phyloP scores from a whole-genome alignment of 106 monocot genomes.

The Ottelia alismoides region DNA sequence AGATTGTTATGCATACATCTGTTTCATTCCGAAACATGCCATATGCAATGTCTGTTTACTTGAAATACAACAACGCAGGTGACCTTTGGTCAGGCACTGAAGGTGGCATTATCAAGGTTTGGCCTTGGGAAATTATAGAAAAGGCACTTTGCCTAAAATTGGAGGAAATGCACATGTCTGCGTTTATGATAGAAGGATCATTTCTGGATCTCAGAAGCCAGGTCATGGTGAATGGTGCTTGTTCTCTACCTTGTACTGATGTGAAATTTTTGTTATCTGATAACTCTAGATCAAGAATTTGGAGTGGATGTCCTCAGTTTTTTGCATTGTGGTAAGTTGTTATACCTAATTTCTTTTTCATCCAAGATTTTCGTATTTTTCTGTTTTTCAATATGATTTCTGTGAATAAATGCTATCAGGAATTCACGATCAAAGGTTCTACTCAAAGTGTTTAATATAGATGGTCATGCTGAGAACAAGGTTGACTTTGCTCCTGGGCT shows the following conservation, averaged over 20 bases:
- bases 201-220: constrained; percentile 61
- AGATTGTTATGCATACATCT: too few relatives aligned
- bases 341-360: too few relatives aligned
- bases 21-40: too few relatives aligned
- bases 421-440: constrained; percentile 84
- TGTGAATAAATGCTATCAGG: too few relatives aligned
- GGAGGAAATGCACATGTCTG: constrained; percentile 79
- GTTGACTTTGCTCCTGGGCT: constrained; percentile 30
- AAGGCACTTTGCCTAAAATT: constrained; percentile 55
- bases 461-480: constrained; percentile 66
- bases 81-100: constrained; percentile 92
- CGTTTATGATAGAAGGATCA: constrained; percentile 69
- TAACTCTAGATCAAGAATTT: constrained; percentile 59
- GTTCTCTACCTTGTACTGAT: constrained; percentile 59
- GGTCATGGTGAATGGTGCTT: constrained; percentile 57
- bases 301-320: constrained; percentile 43
- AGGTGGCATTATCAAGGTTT: constrained; percentile 65
- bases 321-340: constrained; percentile 86
- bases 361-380: too few relatives aligned
- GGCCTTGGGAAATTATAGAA: constrained; percentile 87
- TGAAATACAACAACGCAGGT: too few relatives aligned
- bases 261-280: constrained; percentile 61
- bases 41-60: too few relatives aligned
- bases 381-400: too few relatives aligned
- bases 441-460: constrained; percentile 79